Conservation (phyloP, 1,139 yeast genomes). For the Hemisphaericaspora xylanilytica region DNA sequence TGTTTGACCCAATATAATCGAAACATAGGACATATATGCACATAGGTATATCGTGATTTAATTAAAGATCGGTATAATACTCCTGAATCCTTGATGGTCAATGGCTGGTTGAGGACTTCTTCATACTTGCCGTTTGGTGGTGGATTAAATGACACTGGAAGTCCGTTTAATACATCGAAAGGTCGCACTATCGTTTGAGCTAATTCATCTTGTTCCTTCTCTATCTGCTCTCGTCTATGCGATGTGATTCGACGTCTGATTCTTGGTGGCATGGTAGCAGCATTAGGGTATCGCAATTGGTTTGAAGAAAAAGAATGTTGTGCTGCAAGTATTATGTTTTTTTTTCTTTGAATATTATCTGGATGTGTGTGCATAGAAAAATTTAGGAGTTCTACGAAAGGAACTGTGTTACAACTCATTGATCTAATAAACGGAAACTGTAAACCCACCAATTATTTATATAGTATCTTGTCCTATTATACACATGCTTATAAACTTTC, state of each 20-base stretch:
- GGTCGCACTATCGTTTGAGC: constrained; percentile 54
- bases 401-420: too few species aligned
- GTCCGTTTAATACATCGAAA: constrained; percentile 60
- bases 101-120: constrained; percentile 58
- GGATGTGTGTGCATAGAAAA: too few species aligned
- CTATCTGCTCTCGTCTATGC: constrained; percentile 49
- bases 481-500: constrained; percentile 20
- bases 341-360: neutral
- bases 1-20: constrained; percentile 75
- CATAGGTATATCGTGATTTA: constrained; percentile 73
- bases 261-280: constrained; percentile 37
- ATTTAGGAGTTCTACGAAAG: too few species aligned
- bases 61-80: constrained; percentile 69
- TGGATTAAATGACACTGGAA: constrained; percentile 65
- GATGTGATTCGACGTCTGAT: constrained; percentile 47
- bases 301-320: too few species aligned
- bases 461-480: neutral
- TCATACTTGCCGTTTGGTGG: constrained; percentile 57
- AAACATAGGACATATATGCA: constrained; percentile 68
- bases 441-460: too few species aligned
- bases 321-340: too few species aligned
- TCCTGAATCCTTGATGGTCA: constrained; percentile 71
- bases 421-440: too few species aligned
- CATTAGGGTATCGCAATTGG: neutral
- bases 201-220: constrained; percentile 43